Base-by-base conservation (phyloP, 2,329 filamentous ascomycete species). In the Trichoderma atroviride region DNA sequence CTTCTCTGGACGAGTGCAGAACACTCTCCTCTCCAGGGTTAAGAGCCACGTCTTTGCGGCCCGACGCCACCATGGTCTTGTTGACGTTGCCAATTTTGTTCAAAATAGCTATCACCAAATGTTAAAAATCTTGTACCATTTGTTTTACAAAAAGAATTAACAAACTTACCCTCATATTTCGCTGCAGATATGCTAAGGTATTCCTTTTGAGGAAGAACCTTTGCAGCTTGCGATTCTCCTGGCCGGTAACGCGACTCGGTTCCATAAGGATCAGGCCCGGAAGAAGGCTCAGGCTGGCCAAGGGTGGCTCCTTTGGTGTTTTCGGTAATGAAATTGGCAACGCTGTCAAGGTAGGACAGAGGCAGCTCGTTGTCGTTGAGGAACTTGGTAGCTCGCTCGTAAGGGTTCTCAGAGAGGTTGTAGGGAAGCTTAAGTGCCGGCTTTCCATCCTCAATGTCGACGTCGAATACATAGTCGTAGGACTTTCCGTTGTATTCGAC, bases 401-500 rank as follows among this genome's bases (percentile, higher is more conserved):
- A 98, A 0, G 94, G 93, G 74, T 97, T 97, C 77, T 97, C 91
- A 1, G 92, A 93, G 14, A 95, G 85, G 78, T 98, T 97, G 81
- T 92, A 98, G 0, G 95, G 94, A n/a, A 98, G 85, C 79, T 97
- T 97, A 57, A 98, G 84, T 0, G 95, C 89, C 14, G 95, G 94
- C 76, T 96, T 95, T 64, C 94, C 95, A 75, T 97, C 95, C 78
- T 97, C 93, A 71, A 97, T 96, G 75, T 97, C 94, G 31, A 97
- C 94, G 76, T 97, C 94, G 74, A 98, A 98, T 10, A 99, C 94
- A 75, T 91, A 97, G 77, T 99, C 96, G 78, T 97, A 99, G 71
- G 95, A 92, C 77, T 97, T 88, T 37, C 95, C 95, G 1, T 92
- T 84, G 77, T 95, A 91, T 69, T 90, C 86, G 9, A 89, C 88